These are phyloP conservation scores for Raphanus hybrid DNA, from an alignment of 441 rosid species.

Conservation along the genomic window DNA sequence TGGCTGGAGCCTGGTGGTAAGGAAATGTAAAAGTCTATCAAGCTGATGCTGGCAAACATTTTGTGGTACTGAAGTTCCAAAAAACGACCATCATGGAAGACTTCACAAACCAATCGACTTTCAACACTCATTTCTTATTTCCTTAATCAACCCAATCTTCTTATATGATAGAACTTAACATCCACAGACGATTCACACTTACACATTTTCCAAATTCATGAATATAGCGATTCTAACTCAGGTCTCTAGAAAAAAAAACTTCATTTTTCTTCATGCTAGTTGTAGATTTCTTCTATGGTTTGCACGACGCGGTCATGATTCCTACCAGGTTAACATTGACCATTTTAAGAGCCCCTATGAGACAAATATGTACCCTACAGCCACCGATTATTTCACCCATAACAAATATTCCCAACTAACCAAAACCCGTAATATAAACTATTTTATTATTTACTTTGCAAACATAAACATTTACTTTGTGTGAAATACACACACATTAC, in stretches of 20 bases:
- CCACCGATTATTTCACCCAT: neutral
- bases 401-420: neutral
- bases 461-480: neutral
- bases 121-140: neutral
- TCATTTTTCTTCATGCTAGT: neutral
- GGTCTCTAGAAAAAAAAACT: neutral
- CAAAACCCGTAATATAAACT: neutral
- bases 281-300: neutral
- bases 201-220: neutral
- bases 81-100: neutral
- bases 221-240: neutral
- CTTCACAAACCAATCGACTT: neutral
- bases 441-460: neutral
- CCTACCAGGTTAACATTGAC: neutral
- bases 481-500: neutral
- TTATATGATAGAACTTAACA: neutral
- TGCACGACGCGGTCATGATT: neutral
- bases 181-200: neutral
- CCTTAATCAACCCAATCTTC: neutral
- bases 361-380: neutral
- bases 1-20: neutral
- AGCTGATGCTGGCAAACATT: neutral
- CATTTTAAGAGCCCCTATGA: neutral
- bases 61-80: neutral
- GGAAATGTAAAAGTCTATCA: neutral